These are phyloP conservation scores for Clonostachys sp. DNA, from an alignment of 2,329 filamentous ascomycete species.

Conservation along the genomic window DNA sequence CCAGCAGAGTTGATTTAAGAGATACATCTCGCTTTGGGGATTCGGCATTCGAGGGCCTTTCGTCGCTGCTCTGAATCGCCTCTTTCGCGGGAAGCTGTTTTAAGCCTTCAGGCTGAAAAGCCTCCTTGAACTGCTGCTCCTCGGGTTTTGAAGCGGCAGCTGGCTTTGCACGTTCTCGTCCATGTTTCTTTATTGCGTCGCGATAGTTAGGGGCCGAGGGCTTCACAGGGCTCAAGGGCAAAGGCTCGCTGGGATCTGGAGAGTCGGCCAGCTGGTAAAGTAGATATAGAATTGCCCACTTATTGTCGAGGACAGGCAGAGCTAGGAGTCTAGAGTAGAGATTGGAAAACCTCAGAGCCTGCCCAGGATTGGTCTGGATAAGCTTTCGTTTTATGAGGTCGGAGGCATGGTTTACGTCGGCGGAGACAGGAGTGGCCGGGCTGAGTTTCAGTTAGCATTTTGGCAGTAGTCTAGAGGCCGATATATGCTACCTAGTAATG, in stretches of 20 bases:
- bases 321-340: conserved; percentile 84
- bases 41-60: conserved; percentile 22
- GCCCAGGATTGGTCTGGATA: conserved; percentile 70
- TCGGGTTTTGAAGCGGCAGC: conserved; percentile 32
- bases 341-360: conserved; percentile 82
- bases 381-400: conserved; percentile 89
- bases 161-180: conserved; percentile 27
- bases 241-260: conserved; percentile 47
- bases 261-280: conserved; percentile 78
- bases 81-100: conserved; percentile 36
- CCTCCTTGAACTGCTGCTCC: conserved; percentile 44
- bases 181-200: conserved; percentile 28
- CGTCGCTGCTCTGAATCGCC: conserved; percentile 27
- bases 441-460: conserved; percentile 15
- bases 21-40: conserved; percentile 42
- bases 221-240: conserved; percentile 37
- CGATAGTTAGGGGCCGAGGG: conserved; percentile 29
- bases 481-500: conserved; percentile 41
- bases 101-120: conserved; percentile 49
- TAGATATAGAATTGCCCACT: conserved; percentile 94
- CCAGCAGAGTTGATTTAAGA: conserved; percentile 52
- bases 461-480: neutral
- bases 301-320: conserved; percentile 89
- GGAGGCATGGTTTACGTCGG: conserved; percentile 85
- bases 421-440: conserved; percentile 47